These are phyloP conservation scores for Houttuynia cordata DNA, from an alignment of 164 flowering plant genomes.

Conservation along the genomic window DNA sequence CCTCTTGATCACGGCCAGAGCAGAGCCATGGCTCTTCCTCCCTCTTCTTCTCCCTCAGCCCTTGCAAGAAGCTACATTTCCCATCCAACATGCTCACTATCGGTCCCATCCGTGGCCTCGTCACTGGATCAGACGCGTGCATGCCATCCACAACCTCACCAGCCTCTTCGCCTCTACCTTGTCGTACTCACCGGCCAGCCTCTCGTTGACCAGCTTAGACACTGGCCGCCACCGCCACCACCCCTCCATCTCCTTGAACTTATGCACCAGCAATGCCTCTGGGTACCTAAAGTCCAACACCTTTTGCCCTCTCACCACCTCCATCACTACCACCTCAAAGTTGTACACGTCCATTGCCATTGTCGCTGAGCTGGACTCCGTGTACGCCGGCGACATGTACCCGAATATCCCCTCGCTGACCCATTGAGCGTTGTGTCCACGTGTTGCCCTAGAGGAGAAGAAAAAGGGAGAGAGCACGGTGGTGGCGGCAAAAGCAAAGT, in stretches of 20 bases:
- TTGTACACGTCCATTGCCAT: conserved; percentile 67
- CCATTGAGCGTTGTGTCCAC: conserved; percentile 18
- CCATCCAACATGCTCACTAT: conserved; percentile 77
- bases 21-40: conserved; percentile 42
- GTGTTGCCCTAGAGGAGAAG: no score
- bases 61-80: conserved; percentile 31
- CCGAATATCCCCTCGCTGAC: conserved; percentile 87
- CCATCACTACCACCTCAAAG: conserved; percentile 85
- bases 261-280: conserved; percentile 52
- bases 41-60: conserved; percentile 25
- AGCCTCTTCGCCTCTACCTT: conserved; percentile 46
- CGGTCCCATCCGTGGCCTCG: conserved; percentile 71
- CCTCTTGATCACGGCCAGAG: conserved; percentile 53
- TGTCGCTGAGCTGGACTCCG: conserved; percentile 62
- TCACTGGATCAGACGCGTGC: conserved; percentile 59
- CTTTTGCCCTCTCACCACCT: conserved; percentile 61
- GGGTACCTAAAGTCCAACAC: conserved; percentile 76
- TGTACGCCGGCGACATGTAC: conserved; percentile 84
- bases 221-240: conserved; percentile 32
- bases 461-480: no score
- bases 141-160: conserved; percentile 53
- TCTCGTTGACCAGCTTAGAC: conserved; percentile 52
- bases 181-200: conserved; percentile 41
- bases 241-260: conserved; percentile 34
- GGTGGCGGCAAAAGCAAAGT: no score